phyloP scores from a whole-genome alignment of 768 basidiomycete genomes.

The Leucosporidium creatinivorum region DNA sequence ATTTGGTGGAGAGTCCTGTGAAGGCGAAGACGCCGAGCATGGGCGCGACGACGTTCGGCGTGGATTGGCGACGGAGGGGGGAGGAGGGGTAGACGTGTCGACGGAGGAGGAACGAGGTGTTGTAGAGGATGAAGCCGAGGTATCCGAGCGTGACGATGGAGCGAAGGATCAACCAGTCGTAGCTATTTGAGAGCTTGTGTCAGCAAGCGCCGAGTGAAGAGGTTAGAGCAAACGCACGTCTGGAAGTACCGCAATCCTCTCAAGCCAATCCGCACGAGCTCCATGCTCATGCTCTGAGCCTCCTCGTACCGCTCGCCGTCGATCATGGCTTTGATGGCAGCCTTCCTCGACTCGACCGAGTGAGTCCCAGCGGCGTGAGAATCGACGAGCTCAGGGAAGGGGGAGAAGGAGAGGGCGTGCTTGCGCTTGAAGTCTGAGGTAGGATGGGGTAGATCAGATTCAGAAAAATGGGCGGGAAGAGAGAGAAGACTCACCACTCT shows the following conservation, averaged over 20 bases:
- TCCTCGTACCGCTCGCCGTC: conserved; percentile 46
- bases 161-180: conserved; percentile 67
- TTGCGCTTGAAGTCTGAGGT: conserved; percentile 48
- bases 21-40: conserved; percentile 50
- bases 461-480: neutral
- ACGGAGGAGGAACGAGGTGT: conserved; percentile 8
- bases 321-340: conserved; percentile 49
- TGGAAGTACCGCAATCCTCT: conserved; percentile 68
- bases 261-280: conserved; percentile 53
- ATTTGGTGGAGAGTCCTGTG: conserved; percentile 48
- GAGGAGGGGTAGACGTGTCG: neutral
- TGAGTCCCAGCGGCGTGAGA: neutral
- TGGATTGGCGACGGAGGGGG: neutral
- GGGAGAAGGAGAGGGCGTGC: conserved; percentile 58
- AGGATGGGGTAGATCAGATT: neutral
- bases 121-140: conserved; percentile 54
- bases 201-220: neutral
- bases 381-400: conserved; percentile 49
- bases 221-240: conserved; percentile 45
- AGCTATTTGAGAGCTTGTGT: conserved; percentile 42
- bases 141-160: conserved; percentile 65
- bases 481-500: conserved; percentile 53
- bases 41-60: conserved; percentile 39
- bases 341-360: neutral
- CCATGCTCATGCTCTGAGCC: conserved; percentile 50